phyloP scores from a whole-genome alignment of 1,139 yeast genomes.

The Dujonia santamariae region DNA sequence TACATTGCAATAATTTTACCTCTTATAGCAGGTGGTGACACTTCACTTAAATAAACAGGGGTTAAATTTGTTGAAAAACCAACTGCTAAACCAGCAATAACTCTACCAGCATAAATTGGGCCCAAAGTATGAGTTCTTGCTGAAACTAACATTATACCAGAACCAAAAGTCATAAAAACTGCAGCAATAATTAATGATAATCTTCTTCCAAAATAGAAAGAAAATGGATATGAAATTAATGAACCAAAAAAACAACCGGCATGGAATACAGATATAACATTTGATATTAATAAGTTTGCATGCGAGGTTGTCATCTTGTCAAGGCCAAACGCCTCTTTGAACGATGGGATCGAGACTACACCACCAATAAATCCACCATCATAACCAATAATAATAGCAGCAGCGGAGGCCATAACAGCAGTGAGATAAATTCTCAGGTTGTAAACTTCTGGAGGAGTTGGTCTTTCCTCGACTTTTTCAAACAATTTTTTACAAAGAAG shows the following conservation, averaged over 20 bases:
- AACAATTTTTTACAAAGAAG: conserved; percentile 23
- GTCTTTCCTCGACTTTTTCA: conserved; percentile 36
- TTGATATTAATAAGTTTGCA: conserved; percentile 26
- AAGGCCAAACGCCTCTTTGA: conserved; percentile 33
- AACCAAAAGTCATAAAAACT: conserved; percentile 32
- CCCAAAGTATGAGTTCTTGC: conserved; percentile 27
- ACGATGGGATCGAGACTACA: conserved; percentile 36
- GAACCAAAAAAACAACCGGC: conserved; percentile 47
- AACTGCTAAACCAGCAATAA: conserved; percentile 38
- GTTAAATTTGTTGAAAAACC: conserved; percentile 42
- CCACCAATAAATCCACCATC: conserved; percentile 47
- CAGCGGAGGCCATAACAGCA: conserved; percentile 39
- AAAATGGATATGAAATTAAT: conserved; percentile 36
- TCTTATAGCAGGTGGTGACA: conserved; percentile 39
- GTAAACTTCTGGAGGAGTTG: conserved; percentile 38
- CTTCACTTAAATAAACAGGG: conserved; percentile 40
- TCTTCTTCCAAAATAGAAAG: conserved; percentile 36
- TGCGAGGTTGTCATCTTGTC: conserved; percentile 20
- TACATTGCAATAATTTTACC: conserved; percentile 38
- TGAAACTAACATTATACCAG: conserved; percentile 41
- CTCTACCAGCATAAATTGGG: conserved; percentile 42
- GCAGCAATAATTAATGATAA: conserved; percentile 34
- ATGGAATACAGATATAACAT: conserved; percentile 42
- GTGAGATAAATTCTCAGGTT: conserved; percentile 34
- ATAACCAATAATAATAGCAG: conserved; percentile 39